Conservation (phyloP, 495 filamentous ascomycete species). For the Collariella sp. region DNA sequence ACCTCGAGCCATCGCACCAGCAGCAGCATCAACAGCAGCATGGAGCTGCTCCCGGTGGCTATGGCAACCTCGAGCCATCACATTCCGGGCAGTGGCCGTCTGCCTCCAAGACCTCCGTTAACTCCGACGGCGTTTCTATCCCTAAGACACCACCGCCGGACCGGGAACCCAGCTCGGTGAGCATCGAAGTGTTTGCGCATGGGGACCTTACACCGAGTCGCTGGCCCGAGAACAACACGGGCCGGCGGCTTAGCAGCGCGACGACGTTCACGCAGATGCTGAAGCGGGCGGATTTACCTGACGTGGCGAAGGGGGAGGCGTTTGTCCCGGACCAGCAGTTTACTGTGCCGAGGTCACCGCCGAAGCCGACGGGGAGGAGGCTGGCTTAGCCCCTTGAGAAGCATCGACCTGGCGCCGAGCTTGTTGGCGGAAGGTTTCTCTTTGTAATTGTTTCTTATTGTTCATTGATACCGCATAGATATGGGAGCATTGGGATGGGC, state of each 20-base stretch:
- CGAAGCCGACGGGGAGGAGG: background rate
- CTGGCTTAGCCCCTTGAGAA: background rate
- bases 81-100: background rate
- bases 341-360: background rate
- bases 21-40: background rate
- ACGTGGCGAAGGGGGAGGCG: constrained; percentile 38
- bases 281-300: constrained; percentile 42
- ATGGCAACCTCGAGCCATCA: constrained; percentile 9
- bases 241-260: constrained; percentile 22
- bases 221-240: constrained; percentile 1
- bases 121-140: constrained; percentile 4
- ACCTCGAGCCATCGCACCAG: constrained; percentile 6
- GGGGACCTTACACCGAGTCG: constrained; percentile 34
- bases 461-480: background rate
- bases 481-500: background rate
- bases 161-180: constrained; percentile 51
- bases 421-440: too few relatives aligned
- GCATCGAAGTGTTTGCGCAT: constrained; percentile 65
- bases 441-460: background rate
- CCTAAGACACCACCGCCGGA: constrained; percentile 25
- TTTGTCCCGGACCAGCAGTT: constrained; percentile 22
- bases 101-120: constrained; percentile 7
- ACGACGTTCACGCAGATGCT: constrained; percentile 63
- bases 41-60: constrained; percentile 15
- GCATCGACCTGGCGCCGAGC: too few relatives aligned